Evolutionary conservation across 108 stramenopile species (phyloP), one percentile per base, ranked within the genome.

Genomic region (Cyclostephanos tholiformis): DNA sequence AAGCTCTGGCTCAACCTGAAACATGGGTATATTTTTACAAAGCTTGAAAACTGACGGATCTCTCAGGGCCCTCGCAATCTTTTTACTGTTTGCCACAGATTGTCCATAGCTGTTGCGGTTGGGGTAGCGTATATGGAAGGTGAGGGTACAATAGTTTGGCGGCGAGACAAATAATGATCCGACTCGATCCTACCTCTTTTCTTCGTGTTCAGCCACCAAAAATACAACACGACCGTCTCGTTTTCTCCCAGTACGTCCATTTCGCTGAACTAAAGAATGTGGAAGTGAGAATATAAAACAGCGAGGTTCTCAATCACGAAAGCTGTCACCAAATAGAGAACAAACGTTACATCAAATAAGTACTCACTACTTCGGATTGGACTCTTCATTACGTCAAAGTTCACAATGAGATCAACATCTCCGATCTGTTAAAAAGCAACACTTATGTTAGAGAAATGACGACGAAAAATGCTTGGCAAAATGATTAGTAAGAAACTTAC

Each of bases 391-490:
- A 82, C 79, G 64, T 97, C 97, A 75, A 88, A 97, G 74, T 95
- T 95, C 29, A 98, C 90, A 63, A 97, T 97, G 23, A 99, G 75
- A 75, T 97, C 98, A 22, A 99, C 98, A 57, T 97, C 94, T 17
- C 97, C 98, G 76, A 99, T 98, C 74, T 99, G 57, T 30, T 30
- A 4, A n/a, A 39, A 36, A 38, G 30, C 35, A 20, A 17, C 38
- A 38, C 14, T 60, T 39, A 36, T 38, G 17, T 38, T 14, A 6
- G 27, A 25, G 27, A 57, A 57, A 57, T 57, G 19, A 59, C 6
- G 29, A 17, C 30, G 16, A 32, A 32, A 32, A 32, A 17, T 17
- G 9, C 29, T 0, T n/a, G 7, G 38, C 32, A 12, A 17, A 36
- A 4, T 53, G 6, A 53, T 53, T 20, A 20, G 38, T 9, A 6